Evolutionary conservation across 352 stramenopile genomes (phyloP).

Genomic region (Phytophthora quininea): DNA sequence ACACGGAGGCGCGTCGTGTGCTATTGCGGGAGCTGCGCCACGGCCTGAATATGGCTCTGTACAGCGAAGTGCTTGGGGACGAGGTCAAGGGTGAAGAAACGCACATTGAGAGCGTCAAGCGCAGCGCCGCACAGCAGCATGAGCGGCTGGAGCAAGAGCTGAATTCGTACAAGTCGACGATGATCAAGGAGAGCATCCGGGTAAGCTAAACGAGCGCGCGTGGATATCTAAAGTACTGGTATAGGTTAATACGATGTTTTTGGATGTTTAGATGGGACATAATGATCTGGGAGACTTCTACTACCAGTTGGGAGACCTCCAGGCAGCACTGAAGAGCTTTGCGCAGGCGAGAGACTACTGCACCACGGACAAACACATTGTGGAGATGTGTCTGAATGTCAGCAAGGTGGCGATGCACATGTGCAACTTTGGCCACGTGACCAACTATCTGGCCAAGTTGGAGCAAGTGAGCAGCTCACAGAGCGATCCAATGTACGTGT

Average conservation of each 20-base stretch:
- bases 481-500: constrained; percentile 67
- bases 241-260: constrained; percentile 5
- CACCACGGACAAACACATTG: constrained; percentile 90
- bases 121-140: constrained; percentile 69
- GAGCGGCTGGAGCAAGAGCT: constrained; percentile 88
- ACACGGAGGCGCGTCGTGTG: constrained; percentile 52
- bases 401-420: constrained; percentile 90
- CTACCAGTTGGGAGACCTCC: constrained; percentile 81
- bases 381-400: constrained; percentile 91
- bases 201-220: constrained; percentile 34
- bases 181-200: constrained; percentile 93
- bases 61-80: constrained; percentile 62
- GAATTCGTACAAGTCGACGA: constrained; percentile 91
- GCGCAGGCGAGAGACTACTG: constrained; percentile 90
- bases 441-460: constrained; percentile 89
- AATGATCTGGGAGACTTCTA: constrained; percentile 91
- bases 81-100: constrained; percentile 46
- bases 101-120: constrained; percentile 70
- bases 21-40: constrained; percentile 69
- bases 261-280: constrained; percentile 72
- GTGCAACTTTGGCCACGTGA: constrained; percentile 85
- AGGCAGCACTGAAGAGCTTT: constrained; percentile 83
- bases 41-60: constrained; percentile 75
- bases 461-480: constrained; percentile 78
- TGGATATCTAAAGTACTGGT: constrained; percentile 1